These are phyloP conservation scores for Penicillium sp. DNA, from an alignment of 2,329 filamentous ascomycete genomes.

Conservation along the genomic window DNA sequence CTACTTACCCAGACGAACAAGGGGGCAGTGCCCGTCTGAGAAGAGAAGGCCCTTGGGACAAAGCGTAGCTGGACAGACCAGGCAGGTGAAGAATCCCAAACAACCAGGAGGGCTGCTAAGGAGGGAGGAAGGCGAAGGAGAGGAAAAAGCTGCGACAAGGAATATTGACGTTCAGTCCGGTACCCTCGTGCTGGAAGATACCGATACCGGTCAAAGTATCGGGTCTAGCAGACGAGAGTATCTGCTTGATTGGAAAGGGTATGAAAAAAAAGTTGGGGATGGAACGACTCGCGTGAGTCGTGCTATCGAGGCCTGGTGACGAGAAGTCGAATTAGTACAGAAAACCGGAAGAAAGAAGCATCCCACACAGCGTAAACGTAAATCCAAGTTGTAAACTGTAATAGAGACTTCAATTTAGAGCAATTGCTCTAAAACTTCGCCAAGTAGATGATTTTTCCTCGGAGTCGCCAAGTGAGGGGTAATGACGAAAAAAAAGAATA, in stretches of 20 bases:
- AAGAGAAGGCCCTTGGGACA: slow-evolving; percentile 89
- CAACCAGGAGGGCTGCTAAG: slow-evolving; percentile 66
- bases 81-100: slow-evolving; percentile 63
- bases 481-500: slow-evolving; percentile 19
- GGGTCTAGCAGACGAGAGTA: slow-evolving; percentile 74
- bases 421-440: not conserved
- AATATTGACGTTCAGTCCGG: slow-evolving; percentile 70
- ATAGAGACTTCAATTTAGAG: not conserved
- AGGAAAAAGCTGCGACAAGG: slow-evolving; percentile 73
- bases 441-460: slow-evolving; percentile 1
- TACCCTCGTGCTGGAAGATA: slow-evolving; percentile 64
- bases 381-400: not conserved
- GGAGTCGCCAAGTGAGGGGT: slow-evolving; percentile 5
- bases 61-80: slow-evolving; percentile 64
- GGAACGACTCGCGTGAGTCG: slow-evolving; percentile 29
- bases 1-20: slow-evolving; percentile 94
- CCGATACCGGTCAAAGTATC: slow-evolving; percentile 83
- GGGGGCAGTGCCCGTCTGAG: slow-evolving; percentile 81
- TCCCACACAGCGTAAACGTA: not conserved
- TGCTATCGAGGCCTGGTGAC: slow-evolving; percentile 61
- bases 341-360: not conserved
- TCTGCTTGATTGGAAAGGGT: slow-evolving; percentile 46
- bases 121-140: slow-evolving; percentile 75
- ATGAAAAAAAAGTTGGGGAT: slow-evolving; percentile 14
- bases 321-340: slow-evolving; percentile 12